A percentile compares a stretch with the other conserved stretches of the same genome.
phyloP scores from a whole-genome alignment of 768 basidiomycete genomes.

The Psilocybe cyanescens region DNA sequence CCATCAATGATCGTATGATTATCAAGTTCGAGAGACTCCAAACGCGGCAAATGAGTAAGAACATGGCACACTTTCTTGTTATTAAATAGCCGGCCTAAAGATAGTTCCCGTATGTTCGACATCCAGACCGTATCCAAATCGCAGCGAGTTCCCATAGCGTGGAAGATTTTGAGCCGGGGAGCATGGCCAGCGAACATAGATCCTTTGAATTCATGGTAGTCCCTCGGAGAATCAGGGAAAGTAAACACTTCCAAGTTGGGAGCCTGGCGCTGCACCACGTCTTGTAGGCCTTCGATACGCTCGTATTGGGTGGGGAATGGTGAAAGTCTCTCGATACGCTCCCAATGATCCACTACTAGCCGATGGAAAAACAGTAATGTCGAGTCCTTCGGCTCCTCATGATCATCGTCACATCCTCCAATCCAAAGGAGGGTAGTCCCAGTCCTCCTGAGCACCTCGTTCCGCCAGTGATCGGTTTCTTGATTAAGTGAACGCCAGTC shows the following conservation, averaged over 20 bases:
- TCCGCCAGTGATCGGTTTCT: not conserved
- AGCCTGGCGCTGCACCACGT: not conserved
- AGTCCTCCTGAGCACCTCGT: conserved; percentile 3
- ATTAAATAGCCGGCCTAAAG: not conserved
- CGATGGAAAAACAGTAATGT: too few species aligned
- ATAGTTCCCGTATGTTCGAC: not conserved
- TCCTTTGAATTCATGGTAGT: not conserved
- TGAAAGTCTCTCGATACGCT: too few species aligned
- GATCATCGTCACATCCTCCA: not conserved
- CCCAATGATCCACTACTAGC: too few species aligned
- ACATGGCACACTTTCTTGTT: not conserved
- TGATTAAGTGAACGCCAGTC: not conserved
- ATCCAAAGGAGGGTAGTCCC: conserved; percentile 6
- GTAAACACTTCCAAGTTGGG: not conserved
- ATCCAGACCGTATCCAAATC: not conserved
- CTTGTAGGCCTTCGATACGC: too few species aligned
- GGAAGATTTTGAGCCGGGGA: not conserved
- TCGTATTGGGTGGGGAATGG: too few species aligned
- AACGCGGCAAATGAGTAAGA: not conserved
- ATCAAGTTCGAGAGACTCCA: not conserved
- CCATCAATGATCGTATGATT: not conserved
- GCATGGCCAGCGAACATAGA: not conserved
- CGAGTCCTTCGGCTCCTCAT: too few species aligned
- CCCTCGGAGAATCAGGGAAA: not conserved
- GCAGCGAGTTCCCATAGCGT: not conserved